Evolutionary conservation across 2,329 filamentous ascomycete species (phyloP).

Genomic region (Ophiostoma perfectum): DNA sequence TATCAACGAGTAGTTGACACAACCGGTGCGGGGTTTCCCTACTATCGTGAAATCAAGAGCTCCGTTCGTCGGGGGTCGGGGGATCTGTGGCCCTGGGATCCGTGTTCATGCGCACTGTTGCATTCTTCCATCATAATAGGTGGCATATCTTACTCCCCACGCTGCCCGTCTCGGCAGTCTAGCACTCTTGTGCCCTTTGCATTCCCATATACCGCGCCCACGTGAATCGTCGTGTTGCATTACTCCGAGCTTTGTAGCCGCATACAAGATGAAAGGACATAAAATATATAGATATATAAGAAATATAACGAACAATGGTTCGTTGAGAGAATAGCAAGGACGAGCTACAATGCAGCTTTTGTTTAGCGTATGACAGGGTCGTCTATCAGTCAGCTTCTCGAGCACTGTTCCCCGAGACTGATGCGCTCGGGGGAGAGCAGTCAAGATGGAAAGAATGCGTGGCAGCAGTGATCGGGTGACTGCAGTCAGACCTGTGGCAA

Average conservation of each 20-base stretch:
- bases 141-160: slow-evolving; percentile 1
- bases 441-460: not conserved
- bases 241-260: too few relatives aligned
- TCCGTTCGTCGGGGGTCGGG: slow-evolving; percentile 6
- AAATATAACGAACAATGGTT: too few relatives aligned
- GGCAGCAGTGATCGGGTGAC: not conserved
- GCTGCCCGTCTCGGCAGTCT: not conserved
- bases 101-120: not conserved
- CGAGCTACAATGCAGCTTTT: too few relatives aligned
- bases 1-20: not conserved
- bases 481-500: not conserved
- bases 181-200: not conserved
- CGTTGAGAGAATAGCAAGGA: too few relatives aligned
- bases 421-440: too few relatives aligned
- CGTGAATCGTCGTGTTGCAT: slow-evolving; percentile 4
- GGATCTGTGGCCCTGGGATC: not conserved
- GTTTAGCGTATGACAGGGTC: too few relatives aligned
- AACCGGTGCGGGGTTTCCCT: slow-evolving; percentile 6
- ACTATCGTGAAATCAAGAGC: slow-evolving; percentile 6
- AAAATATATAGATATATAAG: too few relatives aligned
- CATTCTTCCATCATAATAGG: not conserved
- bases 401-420: too few relatives aligned
- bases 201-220: not conserved
- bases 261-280: too few relatives aligned
- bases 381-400: too few relatives aligned